Evolutionary conservation across 1,139 yeast genomes (phyloP).

Genomic region (Lodderomyces parapsilosis): DNA sequence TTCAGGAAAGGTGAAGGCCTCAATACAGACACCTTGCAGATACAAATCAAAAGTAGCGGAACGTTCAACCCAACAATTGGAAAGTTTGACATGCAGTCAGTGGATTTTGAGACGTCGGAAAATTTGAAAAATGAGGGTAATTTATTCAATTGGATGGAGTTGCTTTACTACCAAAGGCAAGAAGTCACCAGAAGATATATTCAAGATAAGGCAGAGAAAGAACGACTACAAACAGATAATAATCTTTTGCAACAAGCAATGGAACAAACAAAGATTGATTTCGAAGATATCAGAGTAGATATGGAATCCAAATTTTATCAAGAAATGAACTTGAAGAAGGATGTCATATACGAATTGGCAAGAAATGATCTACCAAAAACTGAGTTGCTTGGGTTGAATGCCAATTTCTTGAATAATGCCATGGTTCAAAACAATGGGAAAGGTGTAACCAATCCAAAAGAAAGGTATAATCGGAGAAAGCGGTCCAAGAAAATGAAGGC

Average conservation of each 20-base stretch:
- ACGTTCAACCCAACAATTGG: constrained; percentile 27
- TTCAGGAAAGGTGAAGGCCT: constrained; percentile 11
- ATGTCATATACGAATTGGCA: constrained; percentile 31
- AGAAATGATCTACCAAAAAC: constrained; percentile 4
- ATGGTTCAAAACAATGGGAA: neutral
- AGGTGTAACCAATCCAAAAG: neutral
- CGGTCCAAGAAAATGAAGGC: constrained; percentile 6
- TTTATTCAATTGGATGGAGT: constrained; percentile 30
- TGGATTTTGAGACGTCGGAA: constrained; percentile 17
- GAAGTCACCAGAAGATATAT: constrained; percentile 10
- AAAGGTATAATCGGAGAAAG: neutral
- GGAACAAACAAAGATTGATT: constrained; percentile 22
- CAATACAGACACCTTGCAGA: constrained; percentile 11
- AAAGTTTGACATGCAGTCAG: constrained; percentile 17
- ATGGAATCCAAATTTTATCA: constrained; percentile 37
- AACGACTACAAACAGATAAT: constrained; percentile 14
- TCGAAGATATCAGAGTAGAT: constrained; percentile 28
- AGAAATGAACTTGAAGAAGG: constrained; percentile 36
- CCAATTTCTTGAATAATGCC: constrained; percentile 3
- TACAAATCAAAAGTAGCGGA: constrained; percentile 24
- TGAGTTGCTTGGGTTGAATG: constrained; percentile 12
- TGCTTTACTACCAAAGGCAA: constrained; percentile 19
- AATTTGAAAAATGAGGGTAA: constrained; percentile 14
- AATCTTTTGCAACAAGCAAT: constrained; percentile 17
- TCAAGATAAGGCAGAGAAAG: constrained; percentile 9